These are phyloP conservation scores for Sextonia rubra DNA, from an alignment of 164 flowering plant species.

Conservation along the genomic window DNA sequence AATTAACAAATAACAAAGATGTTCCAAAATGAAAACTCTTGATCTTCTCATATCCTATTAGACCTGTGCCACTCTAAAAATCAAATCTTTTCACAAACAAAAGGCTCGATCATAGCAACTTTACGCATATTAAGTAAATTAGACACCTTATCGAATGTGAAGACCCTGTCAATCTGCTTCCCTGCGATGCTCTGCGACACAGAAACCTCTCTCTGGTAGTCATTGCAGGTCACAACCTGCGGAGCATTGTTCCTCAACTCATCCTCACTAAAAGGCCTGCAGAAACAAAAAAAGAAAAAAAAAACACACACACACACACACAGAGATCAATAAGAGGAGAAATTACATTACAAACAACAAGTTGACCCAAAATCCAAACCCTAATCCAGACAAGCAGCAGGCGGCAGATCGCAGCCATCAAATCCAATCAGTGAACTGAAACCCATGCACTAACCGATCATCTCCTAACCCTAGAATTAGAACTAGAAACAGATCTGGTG, in stretches of 20 bases:
- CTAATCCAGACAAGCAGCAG: neutral
- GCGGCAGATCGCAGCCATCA: too few species aligned
- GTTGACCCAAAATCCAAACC: neutral
- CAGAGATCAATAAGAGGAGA: neutral
- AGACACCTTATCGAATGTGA: constrained; percentile 85
- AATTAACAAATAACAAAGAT: too few species aligned
- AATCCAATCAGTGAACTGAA: neutral
- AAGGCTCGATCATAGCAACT: neutral
- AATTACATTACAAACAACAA: neutral
- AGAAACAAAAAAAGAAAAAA: neutral
- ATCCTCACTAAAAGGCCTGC: constrained; percentile 90
- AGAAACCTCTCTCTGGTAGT: constrained; percentile 76
- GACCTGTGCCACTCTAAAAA: neutral
- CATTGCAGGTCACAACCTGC: constrained; percentile 87
- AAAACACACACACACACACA: neutral
- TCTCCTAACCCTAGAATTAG: neutral
- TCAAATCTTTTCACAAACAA: neutral
- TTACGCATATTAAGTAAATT: neutral
- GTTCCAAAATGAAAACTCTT: too few species aligned
- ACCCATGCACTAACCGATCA: neutral
- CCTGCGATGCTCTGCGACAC: constrained; percentile 93
- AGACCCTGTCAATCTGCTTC: constrained; percentile 84
- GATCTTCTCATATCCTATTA: too few species aligned
- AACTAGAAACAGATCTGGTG: too few species aligned
- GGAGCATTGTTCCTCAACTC: constrained; percentile 92